Conservation (phyloP, 208 protist genomes). For the Hexamita inflata region DNA sequence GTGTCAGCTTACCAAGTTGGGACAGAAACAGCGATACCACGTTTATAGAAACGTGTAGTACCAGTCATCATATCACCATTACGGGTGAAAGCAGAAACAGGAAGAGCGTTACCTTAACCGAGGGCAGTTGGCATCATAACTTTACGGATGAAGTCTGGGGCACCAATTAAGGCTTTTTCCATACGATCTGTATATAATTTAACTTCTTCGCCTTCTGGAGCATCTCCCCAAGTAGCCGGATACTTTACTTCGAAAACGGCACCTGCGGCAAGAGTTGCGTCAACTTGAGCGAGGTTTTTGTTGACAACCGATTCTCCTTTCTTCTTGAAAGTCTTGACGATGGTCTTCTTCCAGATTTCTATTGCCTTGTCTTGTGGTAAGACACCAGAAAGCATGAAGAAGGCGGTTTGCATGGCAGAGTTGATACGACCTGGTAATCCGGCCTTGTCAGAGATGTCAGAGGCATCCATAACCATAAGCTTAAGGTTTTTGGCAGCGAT, state of each 20-base stretch:
- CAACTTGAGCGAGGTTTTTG: conserved; percentile 45
- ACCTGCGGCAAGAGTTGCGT: conserved; percentile 25
- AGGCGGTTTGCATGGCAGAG: conserved; percentile 58
- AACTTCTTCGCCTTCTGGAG: conserved; percentile 3
- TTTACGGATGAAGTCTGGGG: conserved; percentile 27
- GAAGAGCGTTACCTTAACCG: background rate
- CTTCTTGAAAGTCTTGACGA: conserved; percentile 49
- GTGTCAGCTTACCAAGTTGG: conserved; percentile 51
- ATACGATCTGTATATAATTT: background rate
- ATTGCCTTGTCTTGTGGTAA: conserved; percentile 48
- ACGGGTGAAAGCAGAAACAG: background rate
- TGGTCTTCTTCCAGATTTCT: conserved; percentile 46
- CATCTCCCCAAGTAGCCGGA: conserved; percentile 30
- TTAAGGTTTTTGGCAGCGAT: conserved; percentile 44
- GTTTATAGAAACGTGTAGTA: conserved; percentile 50
- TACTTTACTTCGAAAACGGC: conserved; percentile 29
- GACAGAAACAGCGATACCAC: conserved; percentile 48
- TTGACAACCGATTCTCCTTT: conserved; percentile 51
- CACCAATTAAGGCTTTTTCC: background rate
- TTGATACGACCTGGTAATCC: conserved; percentile 52
- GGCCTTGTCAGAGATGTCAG: conserved; percentile 39
- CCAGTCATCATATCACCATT: conserved; percentile 11
- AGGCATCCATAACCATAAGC: conserved; percentile 50
- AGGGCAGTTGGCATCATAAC: background rate
- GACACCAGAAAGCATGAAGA: conserved; percentile 55